A percentile compares a stretch with the other conserved stretches of the same genome.
phyloP scores from a whole-genome alignment of 1,139 yeast species.

The Candida mesenterica region DNA sequence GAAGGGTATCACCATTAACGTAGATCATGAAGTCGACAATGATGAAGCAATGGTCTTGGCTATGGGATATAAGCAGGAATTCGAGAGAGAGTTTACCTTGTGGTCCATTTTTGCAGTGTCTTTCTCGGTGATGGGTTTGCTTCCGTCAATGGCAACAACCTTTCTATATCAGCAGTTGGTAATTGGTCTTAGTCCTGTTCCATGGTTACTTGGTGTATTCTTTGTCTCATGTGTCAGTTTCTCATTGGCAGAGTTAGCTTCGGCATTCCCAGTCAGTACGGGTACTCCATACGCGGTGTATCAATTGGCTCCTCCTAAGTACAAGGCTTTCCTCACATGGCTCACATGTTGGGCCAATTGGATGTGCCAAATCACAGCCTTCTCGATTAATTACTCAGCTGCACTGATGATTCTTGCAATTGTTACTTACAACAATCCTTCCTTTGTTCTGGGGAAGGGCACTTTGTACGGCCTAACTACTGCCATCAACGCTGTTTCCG shows the following conservation, averaged over 20 bases:
- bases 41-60: conserved; percentile 62
- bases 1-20: conserved; percentile 37
- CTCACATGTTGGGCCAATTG: conserved; percentile 32
- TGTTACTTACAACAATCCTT: conserved; percentile 27
- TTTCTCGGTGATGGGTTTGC: conserved; percentile 67
- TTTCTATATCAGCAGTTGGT: conserved; percentile 53
- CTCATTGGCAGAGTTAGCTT: conserved; percentile 47
- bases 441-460: conserved; percentile 19
- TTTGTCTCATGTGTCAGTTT: conserved; percentile 52
- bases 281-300: conserved; percentile 51
- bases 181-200: conserved; percentile 53
- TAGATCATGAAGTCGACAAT: conserved; percentile 45
- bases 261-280: conserved; percentile 47
- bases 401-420: conserved; percentile 62
- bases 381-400: conserved; percentile 60
- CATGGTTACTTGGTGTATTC: conserved; percentile 52
- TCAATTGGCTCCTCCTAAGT: conserved; percentile 54
- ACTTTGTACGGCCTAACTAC: conserved; percentile 27
- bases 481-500: conserved; percentile 52
- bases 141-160: conserved; percentile 67
- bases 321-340: conserved; percentile 51
- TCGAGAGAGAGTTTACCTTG: conserved; percentile 64
- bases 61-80: conserved; percentile 72
- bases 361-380: conserved; percentile 53
- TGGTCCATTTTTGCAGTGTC: conserved; percentile 67